A percentile compares a stretch with the other conserved stretches of the same genome.
Evolutionary conservation across 2,329 filamentous ascomycete genomes (phyloP).

Genomic region (Lojkania enalia): DNA sequence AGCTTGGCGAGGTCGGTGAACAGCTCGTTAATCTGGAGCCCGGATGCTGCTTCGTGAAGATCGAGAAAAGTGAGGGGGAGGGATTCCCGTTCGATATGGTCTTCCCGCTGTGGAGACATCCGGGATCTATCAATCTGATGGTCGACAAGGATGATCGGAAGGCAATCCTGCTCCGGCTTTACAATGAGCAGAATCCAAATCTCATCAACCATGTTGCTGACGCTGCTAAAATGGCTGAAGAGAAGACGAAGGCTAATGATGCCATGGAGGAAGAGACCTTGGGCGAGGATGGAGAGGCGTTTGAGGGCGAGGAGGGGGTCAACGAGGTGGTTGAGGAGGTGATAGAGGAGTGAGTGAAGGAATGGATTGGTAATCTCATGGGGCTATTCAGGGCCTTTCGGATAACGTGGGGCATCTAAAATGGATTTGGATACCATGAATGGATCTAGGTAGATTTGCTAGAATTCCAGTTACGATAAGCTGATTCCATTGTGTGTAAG

Average conservation of each 20-base stretch:
- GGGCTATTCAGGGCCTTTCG: too few relatives aligned
- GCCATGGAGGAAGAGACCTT: slow-evolving; percentile 16
- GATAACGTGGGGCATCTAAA: too few relatives aligned
- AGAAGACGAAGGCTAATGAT: slow-evolving; percentile 12
- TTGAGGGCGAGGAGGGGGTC: too few relatives aligned
- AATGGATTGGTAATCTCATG: too few relatives aligned
- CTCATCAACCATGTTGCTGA: slow-evolving; percentile 53
- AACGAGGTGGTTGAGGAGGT: too few relatives aligned
- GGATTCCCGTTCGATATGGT: slow-evolving; percentile 77
- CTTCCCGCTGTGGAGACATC: slow-evolving; percentile 90
- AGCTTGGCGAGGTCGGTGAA: slow-evolving; percentile 85
- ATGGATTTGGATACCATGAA: too few relatives aligned
- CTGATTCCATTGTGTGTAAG: too few relatives aligned
- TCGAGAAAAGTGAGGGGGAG: slow-evolving; percentile 72
- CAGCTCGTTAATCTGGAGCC: slow-evolving; percentile 77
- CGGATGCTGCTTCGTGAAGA: slow-evolving; percentile 85
- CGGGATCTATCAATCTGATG: slow-evolving; percentile 94
- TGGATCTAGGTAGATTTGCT: too few relatives aligned
- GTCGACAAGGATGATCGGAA: slow-evolving; percentile 92
- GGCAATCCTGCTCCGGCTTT: slow-evolving; percentile 89
- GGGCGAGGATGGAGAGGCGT: too few relatives aligned
- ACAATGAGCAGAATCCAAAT: slow-evolving; percentile 83
- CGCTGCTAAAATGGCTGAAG: slow-evolving; percentile 32
- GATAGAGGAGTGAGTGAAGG: too few relatives aligned
- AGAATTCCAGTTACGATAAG: too few relatives aligned